Base-by-base conservation (phyloP, 140 eudicot genomes). In the Stevia rebaudiana region DNA sequence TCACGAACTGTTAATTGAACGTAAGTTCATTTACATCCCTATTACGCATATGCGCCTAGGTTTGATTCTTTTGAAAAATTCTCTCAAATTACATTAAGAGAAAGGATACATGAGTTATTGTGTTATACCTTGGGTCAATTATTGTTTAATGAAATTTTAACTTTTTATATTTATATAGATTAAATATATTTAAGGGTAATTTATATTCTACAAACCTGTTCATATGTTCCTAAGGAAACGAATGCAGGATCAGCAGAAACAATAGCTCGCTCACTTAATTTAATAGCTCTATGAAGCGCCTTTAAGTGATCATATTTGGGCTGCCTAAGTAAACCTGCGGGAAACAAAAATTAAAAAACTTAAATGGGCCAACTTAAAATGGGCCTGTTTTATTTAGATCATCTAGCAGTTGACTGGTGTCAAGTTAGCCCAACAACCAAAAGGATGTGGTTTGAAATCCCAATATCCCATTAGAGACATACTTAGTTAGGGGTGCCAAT, bases 221-320 rank as follows among this genome's bases (percentile, higher is more conserved):
- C 86, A 68, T 88, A 88, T 59, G 61, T 62, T 72, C 99, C 99
- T 61, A 94, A 75, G 39, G 84, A 44, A 58, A 81, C 72, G 35
- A 83, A 76, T 7, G 81, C 54, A 0, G 97, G 94, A 79, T 94
- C 85, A 5, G 95, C 79, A 22, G 89, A 78, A 64, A 84, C 65
- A 53, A 94, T 62, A 18, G 95, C 94, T 3, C 62, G 76, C 68
- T 86, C 97, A 13, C 90, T 81, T 66, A 78, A 72, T 86, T 86
- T 88, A 19, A 94, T 79, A 21, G 94, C 97, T 52, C 53, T 76
- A 62, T 94, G 99, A 71, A 94, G 88, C 80, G 77, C 95, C 84
- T 76, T 85, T 48, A 94, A 70, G 72, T 94, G 99, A 44, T 79
- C 80, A 65, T 88, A 94, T 74, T 94, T 94, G 2, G 96, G 99